Conservation (phyloP, 108 stramenopile species). For the Nitzschia sp. region DNA sequence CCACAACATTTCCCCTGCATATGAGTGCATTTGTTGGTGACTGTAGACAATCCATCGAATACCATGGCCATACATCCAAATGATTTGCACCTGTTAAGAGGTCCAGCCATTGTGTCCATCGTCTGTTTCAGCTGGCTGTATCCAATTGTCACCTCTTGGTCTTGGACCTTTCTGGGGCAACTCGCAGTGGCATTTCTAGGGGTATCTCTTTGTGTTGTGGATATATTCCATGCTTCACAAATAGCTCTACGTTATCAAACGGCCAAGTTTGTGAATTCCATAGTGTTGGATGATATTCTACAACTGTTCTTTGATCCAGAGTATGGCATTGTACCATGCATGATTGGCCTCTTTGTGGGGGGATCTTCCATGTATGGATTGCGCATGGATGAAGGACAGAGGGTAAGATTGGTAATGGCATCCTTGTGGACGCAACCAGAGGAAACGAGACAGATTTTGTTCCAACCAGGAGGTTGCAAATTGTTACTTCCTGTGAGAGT, state of each 20-base stretch:
- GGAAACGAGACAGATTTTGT: conserved; percentile 18
- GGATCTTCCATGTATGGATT: conserved; percentile 51
- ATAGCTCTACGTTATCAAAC: background rate
- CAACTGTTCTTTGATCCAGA: conserved; percentile 40
- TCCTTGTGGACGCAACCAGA: conserved; percentile 13
- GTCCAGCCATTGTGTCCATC: background rate
- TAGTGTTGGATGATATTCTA: conserved; percentile 55
- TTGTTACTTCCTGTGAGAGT: conserved; percentile 29
- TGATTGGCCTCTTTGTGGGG: conserved; percentile 34
- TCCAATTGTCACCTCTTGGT: conserved; percentile 8
- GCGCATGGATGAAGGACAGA: conserved; percentile 29
- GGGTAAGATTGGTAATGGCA: conserved; percentile 31
- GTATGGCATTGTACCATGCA: conserved; percentile 24
- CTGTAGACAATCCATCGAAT: background rate
- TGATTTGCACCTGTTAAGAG: background rate
- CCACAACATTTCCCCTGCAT: background rate
- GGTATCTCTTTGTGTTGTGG: background rate
- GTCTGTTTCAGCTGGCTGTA: background rate
- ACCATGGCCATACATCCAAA: background rate
- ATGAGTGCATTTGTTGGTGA: background rate
- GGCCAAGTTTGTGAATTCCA: conserved; percentile 12
- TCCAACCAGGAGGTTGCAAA: conserved; percentile 37
- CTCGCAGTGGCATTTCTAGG: background rate
- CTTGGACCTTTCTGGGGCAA: conserved; percentile 1
- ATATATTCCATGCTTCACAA: conserved; percentile 2